Evolutionary conservation across 352 stramenopile genomes (phyloP), one percentile per base, ranked within the genome.

Genomic region (Pythium myriotylum): DNA sequence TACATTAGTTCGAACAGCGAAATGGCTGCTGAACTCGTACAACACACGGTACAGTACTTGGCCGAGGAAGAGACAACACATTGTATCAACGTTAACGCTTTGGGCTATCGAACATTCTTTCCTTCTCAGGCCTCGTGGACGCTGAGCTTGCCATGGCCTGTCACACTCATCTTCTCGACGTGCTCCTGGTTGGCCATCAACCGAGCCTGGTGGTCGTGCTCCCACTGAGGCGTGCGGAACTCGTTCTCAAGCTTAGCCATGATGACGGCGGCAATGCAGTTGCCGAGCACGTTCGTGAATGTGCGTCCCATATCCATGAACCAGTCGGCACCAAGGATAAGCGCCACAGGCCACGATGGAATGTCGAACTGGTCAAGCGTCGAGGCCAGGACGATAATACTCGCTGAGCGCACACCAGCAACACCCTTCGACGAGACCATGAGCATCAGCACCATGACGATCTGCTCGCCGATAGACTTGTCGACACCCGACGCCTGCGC

Each of bases 201-300:
- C 10, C 53, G 53, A 24, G 50, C n/a, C 41, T 60, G 53, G 53
- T 32, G 53, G 12, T 60, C 40, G 39, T 60, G 53, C 54, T 83
- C 58, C 74, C 77, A 87, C 39, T 73, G 59, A 27, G 77, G 68
- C 32, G 72, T 84, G 35, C 77, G 77, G 65, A 84, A 87, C 52
- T 83, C 75, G 24, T 79, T 77, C 66, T 87, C 77, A 26, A 83
- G 59, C 57, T 87, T 87, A 55, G 77, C 77, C 77, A 87, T 87
- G n/a, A 83, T 67, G 14, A 82, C 68, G 7, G 77, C 66, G 0
- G 77, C 77, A 14, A 87, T 49, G 24, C 75, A 84, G 65, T 87
- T 87, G 26, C 77, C 75, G 45, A 79, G 67, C 2, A 87, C 73
- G 51, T 87, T 87, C 14, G 69, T 81, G 52, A 84, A 65, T 16